Evolutionary conservation across 139 green algal species (phyloP).

Genomic region (Micromonas commoda): DNA sequence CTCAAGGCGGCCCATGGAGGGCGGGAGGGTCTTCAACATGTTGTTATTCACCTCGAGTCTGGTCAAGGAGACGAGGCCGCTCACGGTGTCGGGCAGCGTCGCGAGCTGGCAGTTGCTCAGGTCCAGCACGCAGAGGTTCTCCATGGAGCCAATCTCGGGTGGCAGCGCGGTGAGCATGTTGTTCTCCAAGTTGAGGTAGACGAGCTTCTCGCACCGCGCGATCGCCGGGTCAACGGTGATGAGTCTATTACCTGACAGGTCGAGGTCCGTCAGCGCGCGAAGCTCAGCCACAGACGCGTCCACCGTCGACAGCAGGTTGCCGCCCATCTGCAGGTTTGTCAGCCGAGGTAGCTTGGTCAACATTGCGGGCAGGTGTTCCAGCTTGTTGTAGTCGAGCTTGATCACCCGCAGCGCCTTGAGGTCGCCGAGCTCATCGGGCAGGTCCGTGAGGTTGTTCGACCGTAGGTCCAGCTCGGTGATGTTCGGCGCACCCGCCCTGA

Average conservation of each 20-base stretch:
- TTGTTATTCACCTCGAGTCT: constrained; percentile 73
- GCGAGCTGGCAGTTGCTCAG: constrained; percentile 29
- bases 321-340: constrained; percentile 57
- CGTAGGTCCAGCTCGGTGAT: constrained; percentile 29
- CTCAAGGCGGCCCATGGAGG: constrained; percentile 60
- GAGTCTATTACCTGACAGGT: constrained; percentile 32
- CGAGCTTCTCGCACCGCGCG: not conserved
- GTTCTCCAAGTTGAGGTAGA: constrained; percentile 53
- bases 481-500: constrained; percentile 2
- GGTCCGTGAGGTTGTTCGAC: constrained; percentile 64
- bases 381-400: too few relatives aligned
- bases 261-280: constrained; percentile 45
- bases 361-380: too few relatives aligned
- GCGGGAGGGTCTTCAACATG: constrained; percentile 58
- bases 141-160: constrained; percentile 59
- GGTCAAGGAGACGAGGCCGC: not conserved
- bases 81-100: constrained; percentile 12
- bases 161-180: constrained; percentile 67
- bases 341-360: not conserved
- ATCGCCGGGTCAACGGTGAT: not conserved
- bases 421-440: constrained; percentile 64
- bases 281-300: constrained; percentile 49
- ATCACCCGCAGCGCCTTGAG: constrained; percentile 40
- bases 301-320: constrained; percentile 61
- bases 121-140: constrained; percentile 39